Base-by-base conservation (phyloP, 2,329 filamentous ascomycete species). In the Gyromitra esculenta region DNA sequence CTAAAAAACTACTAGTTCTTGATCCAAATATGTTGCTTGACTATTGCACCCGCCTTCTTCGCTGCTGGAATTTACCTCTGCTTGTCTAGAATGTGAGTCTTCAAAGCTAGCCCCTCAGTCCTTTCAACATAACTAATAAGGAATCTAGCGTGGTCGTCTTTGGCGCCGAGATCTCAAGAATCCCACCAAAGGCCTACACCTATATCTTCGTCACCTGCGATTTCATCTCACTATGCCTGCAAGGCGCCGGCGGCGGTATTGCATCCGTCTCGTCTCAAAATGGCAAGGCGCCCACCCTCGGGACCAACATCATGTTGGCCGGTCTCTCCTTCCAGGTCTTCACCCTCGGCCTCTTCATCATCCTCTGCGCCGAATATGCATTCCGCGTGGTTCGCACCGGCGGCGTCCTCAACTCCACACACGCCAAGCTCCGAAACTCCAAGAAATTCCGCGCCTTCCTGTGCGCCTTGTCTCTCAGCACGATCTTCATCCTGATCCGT, bases 231-330 rank as follows among this genome's bases (percentile, higher is more conserved):
- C 85, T 91, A n/a, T 78, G 88, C 11, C 82, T 90, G 3, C 89
- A 90, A 81, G 88, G 87, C 1, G 85, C 84, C 6, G 88, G 88
- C 11, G 88, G 89, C 73, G 88, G 86, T 64, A 83, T 89, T 59
- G 87, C 89, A 0, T 87, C 88, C 0, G 85, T 86, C 0, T 59
- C 31, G 5, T 73, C 78, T 0, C 73, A 79, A 18, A 81, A 84
- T 67, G 79, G 84, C 57, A 70, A 83, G 5, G 81, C 81, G 15
- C 79, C 83, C 13, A 77, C 83, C 0, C 79, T 81, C 0, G 90
- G 89, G n/a, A 86, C 87, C 77, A 84, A 91, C 81, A 87, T 91
- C 83, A 90, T 89, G 86, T 85, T 91, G n/a, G 88, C 88, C 3
- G 90, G 90, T 41, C 86, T 91, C 0, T 82, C 85, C 18, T 88